A percentile compares a stretch with the other conserved stretches of the same genome.
These are phyloP conservation scores for Suillus subalutaceus DNA, from an alignment of 768 basidiomycete species.

Conservation along the genomic window DNA sequence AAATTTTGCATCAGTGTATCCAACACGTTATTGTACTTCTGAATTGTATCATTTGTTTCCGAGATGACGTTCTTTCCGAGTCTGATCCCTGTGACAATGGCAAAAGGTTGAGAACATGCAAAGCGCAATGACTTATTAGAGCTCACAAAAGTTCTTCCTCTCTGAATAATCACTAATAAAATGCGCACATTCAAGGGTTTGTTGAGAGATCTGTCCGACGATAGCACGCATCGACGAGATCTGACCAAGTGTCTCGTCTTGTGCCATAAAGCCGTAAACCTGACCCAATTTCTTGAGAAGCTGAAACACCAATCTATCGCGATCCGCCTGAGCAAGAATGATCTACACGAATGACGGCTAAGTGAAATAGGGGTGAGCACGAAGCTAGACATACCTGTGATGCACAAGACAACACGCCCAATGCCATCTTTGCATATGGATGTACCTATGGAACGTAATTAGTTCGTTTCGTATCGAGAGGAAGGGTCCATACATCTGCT, in stretches of 20 bases:
- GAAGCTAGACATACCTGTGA: background rate
- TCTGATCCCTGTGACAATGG: background rate
- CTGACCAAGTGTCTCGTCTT: background rate
- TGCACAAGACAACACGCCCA: background rate
- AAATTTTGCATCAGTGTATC: conserved; percentile 4
- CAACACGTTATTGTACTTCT: background rate
- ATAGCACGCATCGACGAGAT: background rate
- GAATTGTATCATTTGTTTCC: background rate
- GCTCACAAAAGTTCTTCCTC: background rate
- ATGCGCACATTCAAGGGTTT: background rate
- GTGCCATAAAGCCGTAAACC: background rate
- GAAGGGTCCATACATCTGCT: background rate
- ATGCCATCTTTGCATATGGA: background rate
- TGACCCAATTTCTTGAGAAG: conserved; percentile 6
- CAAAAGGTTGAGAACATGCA: background rate
- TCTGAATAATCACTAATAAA: background rate
- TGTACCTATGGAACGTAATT: background rate
- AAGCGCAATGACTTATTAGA: background rate
- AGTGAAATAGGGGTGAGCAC: background rate
- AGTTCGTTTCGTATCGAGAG: background rate
- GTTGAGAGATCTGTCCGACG: background rate
- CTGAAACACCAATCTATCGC: background rate
- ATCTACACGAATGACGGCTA: background rate
- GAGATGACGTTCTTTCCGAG: conserved; percentile 2
- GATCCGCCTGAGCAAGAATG: background rate